Evolutionary conservation across 371 early-diverging fungal species (phyloP).

Genomic region (Rhizopus arrhizus): DNA sequence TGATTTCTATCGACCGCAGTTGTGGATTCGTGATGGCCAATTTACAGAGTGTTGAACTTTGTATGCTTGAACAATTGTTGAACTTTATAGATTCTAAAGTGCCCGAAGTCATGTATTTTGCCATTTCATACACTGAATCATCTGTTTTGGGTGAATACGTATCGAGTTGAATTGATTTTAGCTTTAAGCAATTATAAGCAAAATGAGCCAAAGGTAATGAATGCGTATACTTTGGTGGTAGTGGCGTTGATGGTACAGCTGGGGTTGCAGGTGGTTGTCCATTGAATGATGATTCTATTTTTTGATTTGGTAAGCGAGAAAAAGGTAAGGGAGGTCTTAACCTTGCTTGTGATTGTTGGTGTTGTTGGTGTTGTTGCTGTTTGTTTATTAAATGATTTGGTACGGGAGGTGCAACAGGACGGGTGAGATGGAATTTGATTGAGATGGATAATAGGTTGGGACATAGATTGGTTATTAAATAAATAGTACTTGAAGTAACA

Average conservation of each 20-base stretch:
- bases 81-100: conserved; percentile 37
- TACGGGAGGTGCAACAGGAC: conserved; percentile 35
- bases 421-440: conserved; percentile 45
- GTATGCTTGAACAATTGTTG: conserved; percentile 42
- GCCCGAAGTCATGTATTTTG: conserved; percentile 43
- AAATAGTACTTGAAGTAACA: conserved; percentile 40
- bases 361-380: background rate
- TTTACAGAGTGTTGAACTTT: conserved; percentile 49
- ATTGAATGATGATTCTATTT: conserved; percentile 5
- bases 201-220: conserved; percentile 48
- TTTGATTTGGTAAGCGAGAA: conserved; percentile 21
- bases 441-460: conserved; percentile 42
- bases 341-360: background rate
- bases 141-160: conserved; percentile 51
- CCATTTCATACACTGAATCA: conserved; percentile 54
- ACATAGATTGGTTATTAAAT: conserved; percentile 42
- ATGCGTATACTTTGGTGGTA: conserved; percentile 23
- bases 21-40: conserved; percentile 50
- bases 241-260: conserved; percentile 14
- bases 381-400: conserved; percentile 7
- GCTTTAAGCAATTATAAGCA: conserved; percentile 44
- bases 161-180: conserved; percentile 40
- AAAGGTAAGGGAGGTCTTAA: conserved; percentile 22
- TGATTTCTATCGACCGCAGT: conserved; percentile 41
- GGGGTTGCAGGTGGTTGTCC: background rate